Conservation (phyloP, 257 asterid genomes). For the Voacanga thouarsii region DNA sequence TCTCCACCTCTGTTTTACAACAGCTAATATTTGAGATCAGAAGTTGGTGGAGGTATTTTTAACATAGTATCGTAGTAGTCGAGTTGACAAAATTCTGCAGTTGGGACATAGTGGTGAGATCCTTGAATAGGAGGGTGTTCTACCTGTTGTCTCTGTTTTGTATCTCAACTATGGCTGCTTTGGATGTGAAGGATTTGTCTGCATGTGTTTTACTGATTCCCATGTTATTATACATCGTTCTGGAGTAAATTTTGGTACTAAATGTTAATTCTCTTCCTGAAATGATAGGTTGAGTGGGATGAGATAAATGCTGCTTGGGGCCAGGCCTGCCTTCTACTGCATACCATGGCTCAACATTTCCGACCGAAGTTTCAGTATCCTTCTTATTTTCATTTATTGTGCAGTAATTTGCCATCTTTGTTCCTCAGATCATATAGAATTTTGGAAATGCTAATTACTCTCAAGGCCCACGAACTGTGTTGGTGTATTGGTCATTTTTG, state of each 20-base stretch:
- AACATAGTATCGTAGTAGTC: neutral
- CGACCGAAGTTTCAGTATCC: constrained; percentile 96
- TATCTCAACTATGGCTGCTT: neutral
- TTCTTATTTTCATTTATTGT: constrained; percentile 8
- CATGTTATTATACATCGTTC: constrained; percentile 7
- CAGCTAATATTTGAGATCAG: neutral
- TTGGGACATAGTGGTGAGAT: neutral
- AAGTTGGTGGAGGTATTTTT: neutral
- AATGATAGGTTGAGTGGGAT: constrained; percentile 94
- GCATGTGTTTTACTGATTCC: neutral
- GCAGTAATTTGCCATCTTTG: neutral
- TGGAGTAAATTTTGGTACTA: constrained; percentile 1
- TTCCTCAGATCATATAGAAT: neutral
- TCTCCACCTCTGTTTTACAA: neutral
- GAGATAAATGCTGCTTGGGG: constrained; percentile 99
- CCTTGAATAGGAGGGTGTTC: neutral
- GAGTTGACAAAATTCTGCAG: neutral
- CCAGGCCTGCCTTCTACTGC: constrained; percentile 98
- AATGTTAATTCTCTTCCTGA: neutral
- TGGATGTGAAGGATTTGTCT: neutral
- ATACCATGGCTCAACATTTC: constrained; percentile 95
- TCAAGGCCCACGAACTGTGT: neutral
- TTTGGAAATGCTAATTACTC: neutral
- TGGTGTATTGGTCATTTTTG: neutral
- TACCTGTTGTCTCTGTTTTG: neutral